Evolutionary conservation across 306 rosid species (phyloP).

Genomic region (Trifolium pratense): DNA sequence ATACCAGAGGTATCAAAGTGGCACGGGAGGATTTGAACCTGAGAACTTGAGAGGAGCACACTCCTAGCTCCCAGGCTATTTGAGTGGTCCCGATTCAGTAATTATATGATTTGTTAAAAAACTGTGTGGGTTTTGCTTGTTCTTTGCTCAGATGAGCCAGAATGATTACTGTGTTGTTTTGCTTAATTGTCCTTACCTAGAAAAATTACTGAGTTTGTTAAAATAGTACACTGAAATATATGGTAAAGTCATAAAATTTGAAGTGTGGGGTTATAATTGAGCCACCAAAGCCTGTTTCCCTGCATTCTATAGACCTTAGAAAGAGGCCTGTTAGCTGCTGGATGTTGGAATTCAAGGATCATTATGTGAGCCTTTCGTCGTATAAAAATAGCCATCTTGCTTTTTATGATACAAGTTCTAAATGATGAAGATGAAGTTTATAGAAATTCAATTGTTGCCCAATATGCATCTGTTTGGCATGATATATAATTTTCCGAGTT

Average conservation of each 20-base stretch:
- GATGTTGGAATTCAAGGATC: slow-evolving; percentile 4
- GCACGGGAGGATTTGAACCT: no score
- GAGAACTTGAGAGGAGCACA: no score
- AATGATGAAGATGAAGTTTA: not conserved
- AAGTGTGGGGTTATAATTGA: not conserved
- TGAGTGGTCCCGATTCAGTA: not conserved
- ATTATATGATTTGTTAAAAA: not conserved
- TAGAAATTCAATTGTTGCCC: not conserved
- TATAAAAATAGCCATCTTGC: not conserved
- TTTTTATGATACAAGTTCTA: slow-evolving; percentile 25
- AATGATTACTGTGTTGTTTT: slow-evolving; percentile 18
- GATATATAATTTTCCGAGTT: not conserved
- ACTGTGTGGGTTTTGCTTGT: slow-evolving; percentile 13
- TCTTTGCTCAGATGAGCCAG: not conserved
- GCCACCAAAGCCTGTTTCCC: not conserved
- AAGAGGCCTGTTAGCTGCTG: not conserved
- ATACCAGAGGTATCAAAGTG: no score
- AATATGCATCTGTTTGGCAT: slow-evolving; percentile 17
- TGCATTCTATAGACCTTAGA: slow-evolving; percentile 2
- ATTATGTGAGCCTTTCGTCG: not conserved
- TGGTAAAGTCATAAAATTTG: not conserved
- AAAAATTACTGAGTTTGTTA: not conserved
- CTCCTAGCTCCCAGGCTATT: no score
- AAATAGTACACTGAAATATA: not conserved
- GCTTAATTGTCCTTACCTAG: not conserved